phyloP scores from a whole-genome alignment of 2,329 filamentous ascomycete genomes.

The Westerdykella ornata region DNA sequence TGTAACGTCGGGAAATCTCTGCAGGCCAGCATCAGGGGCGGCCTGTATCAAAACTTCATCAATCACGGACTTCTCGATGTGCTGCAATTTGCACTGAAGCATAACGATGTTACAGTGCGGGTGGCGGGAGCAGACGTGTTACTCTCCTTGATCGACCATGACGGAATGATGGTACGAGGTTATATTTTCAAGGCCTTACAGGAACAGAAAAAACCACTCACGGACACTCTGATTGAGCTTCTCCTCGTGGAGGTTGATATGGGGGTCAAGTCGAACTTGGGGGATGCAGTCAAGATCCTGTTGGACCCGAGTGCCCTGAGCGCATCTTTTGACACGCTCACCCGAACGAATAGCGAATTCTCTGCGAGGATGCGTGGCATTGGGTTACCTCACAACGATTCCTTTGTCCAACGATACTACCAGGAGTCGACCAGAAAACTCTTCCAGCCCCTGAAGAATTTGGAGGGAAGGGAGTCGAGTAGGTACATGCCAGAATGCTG shows the following conservation, averaged over 20 bases:
- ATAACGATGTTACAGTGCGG: conserved; percentile 74
- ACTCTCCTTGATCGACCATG: conserved; percentile 90
- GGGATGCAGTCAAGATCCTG: conserved; percentile 89
- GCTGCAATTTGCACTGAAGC: conserved; percentile 84
- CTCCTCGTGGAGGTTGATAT: conserved; percentile 86
- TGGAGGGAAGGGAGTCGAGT: conserved; percentile 59
- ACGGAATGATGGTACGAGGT: conserved; percentile 85
- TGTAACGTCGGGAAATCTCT: conserved; percentile 91
- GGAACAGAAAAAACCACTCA: conserved; percentile 77
- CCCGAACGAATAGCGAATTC: conserved; percentile 60
- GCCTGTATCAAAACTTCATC: conserved; percentile 85
- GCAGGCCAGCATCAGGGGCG: conserved; percentile 72
- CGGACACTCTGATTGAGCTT: conserved; percentile 87
- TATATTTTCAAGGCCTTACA: conserved; percentile 89
- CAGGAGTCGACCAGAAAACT: conserved; percentile 77
- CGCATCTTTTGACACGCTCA: conserved; percentile 54
- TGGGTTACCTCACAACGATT: conserved; percentile 65
- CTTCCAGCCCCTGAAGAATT: conserved; percentile 76
- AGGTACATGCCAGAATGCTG: conserved; percentile 21
- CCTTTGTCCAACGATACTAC: conserved; percentile 84
- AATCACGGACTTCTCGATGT: conserved; percentile 79
- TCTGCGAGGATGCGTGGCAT: conserved; percentile 53
- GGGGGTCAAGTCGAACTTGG: conserved; percentile 90
- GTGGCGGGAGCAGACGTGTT: conserved; percentile 92
- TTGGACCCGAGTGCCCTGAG: conserved; percentile 65